Evolutionary conservation across 2,329 filamentous ascomycete genomes (phyloP).

Genomic region (Fusarium nisikadoi): DNA sequence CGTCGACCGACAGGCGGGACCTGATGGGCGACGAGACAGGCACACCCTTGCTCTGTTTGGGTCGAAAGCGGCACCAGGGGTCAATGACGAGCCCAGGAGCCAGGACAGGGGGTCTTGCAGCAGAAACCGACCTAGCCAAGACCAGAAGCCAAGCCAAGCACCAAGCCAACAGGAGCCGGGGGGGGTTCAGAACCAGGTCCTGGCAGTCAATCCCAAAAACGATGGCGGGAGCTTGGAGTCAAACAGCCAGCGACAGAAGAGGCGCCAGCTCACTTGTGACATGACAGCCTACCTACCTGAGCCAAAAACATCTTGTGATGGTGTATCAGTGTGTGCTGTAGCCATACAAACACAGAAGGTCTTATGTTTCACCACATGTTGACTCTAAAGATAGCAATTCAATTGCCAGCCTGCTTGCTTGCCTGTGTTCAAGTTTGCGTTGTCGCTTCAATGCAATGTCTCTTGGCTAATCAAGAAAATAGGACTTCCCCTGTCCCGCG

Average conservation of each 20-base stretch:
- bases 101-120: constrained; percentile 16
- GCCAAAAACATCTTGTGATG: constrained; percentile 5
- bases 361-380: constrained; percentile 29
- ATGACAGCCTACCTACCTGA: not conserved
- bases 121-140: constrained; percentile 26
- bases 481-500: constrained; percentile 19
- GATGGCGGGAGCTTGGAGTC: not conserved
- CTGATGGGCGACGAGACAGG: constrained; percentile 15
- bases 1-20: constrained; percentile 31
- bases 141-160: constrained; percentile 13
- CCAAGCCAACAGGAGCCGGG: not conserved
- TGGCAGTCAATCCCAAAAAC: not conserved
- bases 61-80: constrained; percentile 20
- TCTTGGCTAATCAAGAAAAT: constrained; percentile 10
- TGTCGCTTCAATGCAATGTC: not conserved
- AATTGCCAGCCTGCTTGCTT: not conserved
- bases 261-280: constrained; percentile 16
- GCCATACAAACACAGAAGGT: not conserved
- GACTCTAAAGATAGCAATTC: constrained; percentile 32
- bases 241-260: not conserved
- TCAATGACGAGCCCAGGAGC: constrained; percentile 5
- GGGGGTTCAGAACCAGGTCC: constrained; percentile 1
- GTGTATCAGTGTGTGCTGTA: constrained; percentile 3
- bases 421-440: constrained; percentile 4
- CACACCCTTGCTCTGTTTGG: constrained; percentile 17